Conservation (phyloP, 768 basidiomycete species). For the Termitomyces sp. region DNA sequence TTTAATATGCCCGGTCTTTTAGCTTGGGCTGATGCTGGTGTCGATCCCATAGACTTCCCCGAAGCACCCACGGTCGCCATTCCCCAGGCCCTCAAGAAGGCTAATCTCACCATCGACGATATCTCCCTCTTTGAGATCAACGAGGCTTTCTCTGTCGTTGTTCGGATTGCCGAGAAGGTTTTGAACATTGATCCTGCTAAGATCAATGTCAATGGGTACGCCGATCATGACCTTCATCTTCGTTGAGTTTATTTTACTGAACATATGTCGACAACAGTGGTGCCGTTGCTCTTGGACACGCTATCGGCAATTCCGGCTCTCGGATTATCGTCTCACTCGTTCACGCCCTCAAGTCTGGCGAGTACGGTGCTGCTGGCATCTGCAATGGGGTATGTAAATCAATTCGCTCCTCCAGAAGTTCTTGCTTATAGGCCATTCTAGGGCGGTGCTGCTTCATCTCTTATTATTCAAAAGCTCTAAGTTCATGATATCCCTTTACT, state of each 20-base stretch:
- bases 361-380: slow-evolving; percentile 94
- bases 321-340: slow-evolving; percentile 92
- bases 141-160: slow-evolving; percentile 96
- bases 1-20: slow-evolving; percentile 12
- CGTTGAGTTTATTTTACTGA: slow-evolving; percentile 4
- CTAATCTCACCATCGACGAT: slow-evolving; percentile 78
- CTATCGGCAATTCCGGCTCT: slow-evolving; percentile 94
- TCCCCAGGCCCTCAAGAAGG: slow-evolving; percentile 83
- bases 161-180: slow-evolving; percentile 86
- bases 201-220: slow-evolving; percentile 87
- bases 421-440: slow-evolving; percentile 26
- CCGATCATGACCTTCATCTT: slow-evolving; percentile 14
- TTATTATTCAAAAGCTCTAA: slow-evolving; percentile 86
- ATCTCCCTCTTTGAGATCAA: slow-evolving; percentile 95
- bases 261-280: slow-evolving; percentile 54
- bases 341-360: slow-evolving; percentile 86
- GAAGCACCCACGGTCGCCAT: slow-evolving; percentile 90
- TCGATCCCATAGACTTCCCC: slow-evolving; percentile 97
- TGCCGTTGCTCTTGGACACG: slow-evolving; percentile 93
- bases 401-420: neutral
- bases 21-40: slow-evolving; percentile 97
- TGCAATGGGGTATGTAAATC: slow-evolving; percentile 85
- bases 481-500: slow-evolving; percentile 11
- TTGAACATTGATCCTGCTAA: slow-evolving; percentile 81
- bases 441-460: slow-evolving; percentile 91